Evolutionary conservation across 805 yeast genomes (phyloP), one percentile per base, ranked within the genome.

Genomic region (Saccharomycopsis fodiens): DNA sequence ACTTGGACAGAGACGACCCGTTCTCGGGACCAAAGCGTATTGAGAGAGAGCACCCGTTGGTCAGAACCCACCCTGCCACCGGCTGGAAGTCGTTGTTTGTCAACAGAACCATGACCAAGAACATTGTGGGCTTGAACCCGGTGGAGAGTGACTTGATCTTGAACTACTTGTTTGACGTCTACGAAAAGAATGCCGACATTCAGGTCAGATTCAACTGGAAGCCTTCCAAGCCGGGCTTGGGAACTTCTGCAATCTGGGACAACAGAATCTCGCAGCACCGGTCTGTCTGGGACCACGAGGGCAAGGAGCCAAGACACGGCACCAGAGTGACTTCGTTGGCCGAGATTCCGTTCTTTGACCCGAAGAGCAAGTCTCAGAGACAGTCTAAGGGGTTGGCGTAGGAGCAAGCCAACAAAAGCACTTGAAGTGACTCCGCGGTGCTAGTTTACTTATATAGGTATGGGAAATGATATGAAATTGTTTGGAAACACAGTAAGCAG

Each of bases 61-160:
- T 79, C 30, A 70, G 83, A 62, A 75, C 82, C 32, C 79, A 79
- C 54, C 84, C 85, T 7, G 79, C 72, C 12, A 78, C 83, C 25
- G 82, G 82, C 38, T 69, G 77, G 74, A 79, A 78, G 59, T 63
- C 78, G 1, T 60, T 78, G 51, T 78, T 64, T 49, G 74, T 76
- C 38, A 76, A 76, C 60, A 67, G 77, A 41, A 61, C 67, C 17
- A 68, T 68, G 69, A 75, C 79, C 12, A 63, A 56, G 38, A 65
- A 74, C 49, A 76, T 77, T 47, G 68, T 70, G 5, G 82, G 79
- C 0, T 64, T 77, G 44, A 69, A 71, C 44, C 68, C 70, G 22
- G 73, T 62, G 42, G 82, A 78, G 59, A 66, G 73, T 7, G 70
- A 68, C 34, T 57, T 70, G 5, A 67, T 78, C 45, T 63, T 76